Base-by-base conservation (phyloP, 2,329 filamentous ascomycete species). In the Sclerotinia borealis region DNA sequence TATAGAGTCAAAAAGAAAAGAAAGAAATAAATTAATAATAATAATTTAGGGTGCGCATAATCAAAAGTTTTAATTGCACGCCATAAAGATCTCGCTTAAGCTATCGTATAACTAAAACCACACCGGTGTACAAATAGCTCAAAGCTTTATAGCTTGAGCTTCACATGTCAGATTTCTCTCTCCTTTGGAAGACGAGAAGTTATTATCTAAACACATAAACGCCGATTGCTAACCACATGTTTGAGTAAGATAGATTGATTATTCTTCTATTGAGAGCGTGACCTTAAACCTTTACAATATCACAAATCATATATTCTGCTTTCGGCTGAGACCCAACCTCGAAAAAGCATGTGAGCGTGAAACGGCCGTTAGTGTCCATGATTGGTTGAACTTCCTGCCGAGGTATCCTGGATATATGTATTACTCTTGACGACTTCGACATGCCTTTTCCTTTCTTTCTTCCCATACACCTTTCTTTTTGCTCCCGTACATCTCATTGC, bases 341-440 rank as follows among this genome's bases (percentile, higher is more conserved):
- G 43, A 10, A 55, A 61, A 61, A 61, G 59, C 59, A 61, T 61
- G 59, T 61, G 59, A 55, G 48, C 22, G 29, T 6, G 17, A 27
- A 45, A 47, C 25, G 8, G 39, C 59, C 29, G 59, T 36, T 61
- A 55, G 31, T 49, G 48, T 41, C 37, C 36, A 41, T 62, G 60
- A 62, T 62, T 62, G 60, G 50, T 41, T 56, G 25, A 22, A 56
- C n/a, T 22, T 41, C 25, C 61, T 54, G 37, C 64, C 64, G 64
- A 63, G 64, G 64, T 58, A 61, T 49, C 37, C 47, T 37, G 17
- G 11, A 36, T 27, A 41, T 9, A 13, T 49, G 17, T 17, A 19
- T 62, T 13, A 48, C n/a, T 15, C 48, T 34, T 59, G 31, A 41
- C 48, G 41, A 41, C 34, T 3, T 25, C 25, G 13, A 25, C 31